Conservation (phyloP, 805 yeast species). For the Metschnikowia anglica region DNA sequence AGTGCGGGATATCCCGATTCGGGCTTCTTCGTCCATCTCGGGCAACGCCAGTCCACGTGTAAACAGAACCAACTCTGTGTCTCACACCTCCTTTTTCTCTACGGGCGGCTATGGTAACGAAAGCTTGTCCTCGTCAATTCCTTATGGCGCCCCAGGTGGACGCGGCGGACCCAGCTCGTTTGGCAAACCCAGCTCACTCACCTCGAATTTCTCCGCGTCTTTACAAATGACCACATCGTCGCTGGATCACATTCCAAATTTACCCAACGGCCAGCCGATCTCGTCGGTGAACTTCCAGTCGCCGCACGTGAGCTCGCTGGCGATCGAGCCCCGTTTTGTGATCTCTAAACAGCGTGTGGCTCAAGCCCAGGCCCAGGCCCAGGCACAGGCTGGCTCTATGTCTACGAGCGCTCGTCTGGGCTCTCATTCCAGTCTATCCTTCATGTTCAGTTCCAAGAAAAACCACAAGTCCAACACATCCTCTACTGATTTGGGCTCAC, state of each 20-base stretch:
- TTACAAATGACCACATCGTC: conserved; percentile 18
- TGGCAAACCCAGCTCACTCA: conserved; percentile 11
- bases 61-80: conserved; percentile 38
- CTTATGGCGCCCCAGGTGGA: conserved; percentile 73
- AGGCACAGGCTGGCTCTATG: conserved; percentile 30
- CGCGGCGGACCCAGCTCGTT: conserved; percentile 19
- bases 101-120: conserved; percentile 36
- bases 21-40: background rate
- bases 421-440: conserved; percentile 50
- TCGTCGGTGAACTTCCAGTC: conserved; percentile 67
- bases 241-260: conserved; percentile 44
- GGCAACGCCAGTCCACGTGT: conserved; percentile 38
- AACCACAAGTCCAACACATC: conserved; percentile 35
- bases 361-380: conserved; percentile 34
- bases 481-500: conserved; percentile 42
- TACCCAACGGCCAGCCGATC: conserved; percentile 57
- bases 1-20: conserved; percentile 13
- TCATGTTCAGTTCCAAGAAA: conserved; percentile 44
- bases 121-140: conserved; percentile 58
- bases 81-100: conserved; percentile 40
- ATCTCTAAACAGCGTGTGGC: conserved; percentile 75
- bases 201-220: conserved; percentile 14
- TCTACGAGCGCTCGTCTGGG: conserved; percentile 35
- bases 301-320: conserved; percentile 56
- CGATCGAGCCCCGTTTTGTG: conserved; percentile 83